Percentiles rank a stretch among this genome's conserved stretches.
phyloP scores from a whole-genome alignment of 345 rosid species.

The Salix exigua region DNA sequence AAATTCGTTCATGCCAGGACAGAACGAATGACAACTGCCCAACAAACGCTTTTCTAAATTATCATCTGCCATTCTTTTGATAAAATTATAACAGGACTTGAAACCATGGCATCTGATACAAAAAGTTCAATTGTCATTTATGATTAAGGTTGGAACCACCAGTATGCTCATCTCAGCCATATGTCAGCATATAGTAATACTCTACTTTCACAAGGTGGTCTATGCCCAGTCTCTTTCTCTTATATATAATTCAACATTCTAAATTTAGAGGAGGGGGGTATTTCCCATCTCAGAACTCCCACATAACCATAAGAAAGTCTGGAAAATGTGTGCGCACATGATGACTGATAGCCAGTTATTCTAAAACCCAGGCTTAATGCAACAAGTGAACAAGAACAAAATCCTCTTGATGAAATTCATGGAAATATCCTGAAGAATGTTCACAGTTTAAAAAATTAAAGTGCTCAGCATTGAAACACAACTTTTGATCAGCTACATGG shows the following conservation, averaged over 20 bases:
- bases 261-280: background rate
- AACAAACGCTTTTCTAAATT: background rate
- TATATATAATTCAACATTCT: background rate
- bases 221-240: background rate
- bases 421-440: background rate
- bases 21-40: background rate
- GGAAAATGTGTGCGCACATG: background rate
- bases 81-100: background rate
- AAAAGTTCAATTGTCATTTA: background rate
- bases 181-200: background rate
- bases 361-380: background rate
- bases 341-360: background rate
- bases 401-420: background rate
- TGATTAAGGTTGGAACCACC: too few species aligned
- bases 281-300: background rate
- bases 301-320: background rate
- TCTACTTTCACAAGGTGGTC: background rate
- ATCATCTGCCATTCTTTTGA: background rate
- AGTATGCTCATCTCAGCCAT: background rate
- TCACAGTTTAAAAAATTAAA: background rate
- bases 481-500: background rate
- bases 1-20: background rate
- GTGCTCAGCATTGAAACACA: background rate
- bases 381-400: background rate
- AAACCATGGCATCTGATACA: background rate